Percentiles rank a stretch among this genome's conserved stretches.
Evolutionary conservation across 805 yeast genomes (phyloP).

Genomic region (Spencermartinsiella europaea): DNA sequence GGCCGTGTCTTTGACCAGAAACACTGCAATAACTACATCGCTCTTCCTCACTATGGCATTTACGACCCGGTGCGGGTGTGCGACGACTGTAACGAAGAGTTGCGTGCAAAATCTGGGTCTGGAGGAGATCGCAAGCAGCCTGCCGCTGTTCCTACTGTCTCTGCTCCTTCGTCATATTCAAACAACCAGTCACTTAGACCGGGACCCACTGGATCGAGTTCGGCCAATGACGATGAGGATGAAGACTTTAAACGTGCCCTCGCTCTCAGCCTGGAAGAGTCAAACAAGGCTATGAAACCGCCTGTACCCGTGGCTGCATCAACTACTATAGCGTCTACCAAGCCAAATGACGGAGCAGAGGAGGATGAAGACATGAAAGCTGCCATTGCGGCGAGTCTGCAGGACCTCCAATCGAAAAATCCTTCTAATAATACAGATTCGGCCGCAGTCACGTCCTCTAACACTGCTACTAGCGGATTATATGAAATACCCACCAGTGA

Average conservation of each 20-base stretch:
- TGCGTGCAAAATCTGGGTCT: constrained; percentile 31
- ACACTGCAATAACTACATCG: constrained; percentile 69
- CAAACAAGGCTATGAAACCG: constrained; percentile 15
- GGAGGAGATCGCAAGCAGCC: constrained; percentile 21
- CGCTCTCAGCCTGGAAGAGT: constrained; percentile 67
- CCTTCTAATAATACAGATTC: no score
- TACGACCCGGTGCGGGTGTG: constrained; percentile 89
- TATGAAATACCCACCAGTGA: constrained; percentile 23
- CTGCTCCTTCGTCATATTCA: not conserved
- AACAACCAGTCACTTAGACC: not conserved
- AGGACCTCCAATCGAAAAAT: constrained; percentile 47
- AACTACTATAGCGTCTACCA: constrained; percentile 11
- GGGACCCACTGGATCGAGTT: not conserved
- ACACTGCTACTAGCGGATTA: constrained; percentile 20
- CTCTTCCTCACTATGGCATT: constrained; percentile 81
- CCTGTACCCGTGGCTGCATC: constrained; percentile 28
- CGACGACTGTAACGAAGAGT: constrained; percentile 75
- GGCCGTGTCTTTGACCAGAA: constrained; percentile 90
- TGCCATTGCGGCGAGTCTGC: constrained; percentile 87
- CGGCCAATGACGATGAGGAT: constrained; percentile 46
- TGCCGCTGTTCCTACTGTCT: not conserved
- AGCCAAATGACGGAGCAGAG: constrained; percentile 43
- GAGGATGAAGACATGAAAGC: constrained; percentile 83
- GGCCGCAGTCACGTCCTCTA: constrained; percentile 1
- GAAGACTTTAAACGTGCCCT: constrained; percentile 76